Conservation (phyloP, 1,284 basidiomycete species). For the Leccinum subfulvum region DNA sequence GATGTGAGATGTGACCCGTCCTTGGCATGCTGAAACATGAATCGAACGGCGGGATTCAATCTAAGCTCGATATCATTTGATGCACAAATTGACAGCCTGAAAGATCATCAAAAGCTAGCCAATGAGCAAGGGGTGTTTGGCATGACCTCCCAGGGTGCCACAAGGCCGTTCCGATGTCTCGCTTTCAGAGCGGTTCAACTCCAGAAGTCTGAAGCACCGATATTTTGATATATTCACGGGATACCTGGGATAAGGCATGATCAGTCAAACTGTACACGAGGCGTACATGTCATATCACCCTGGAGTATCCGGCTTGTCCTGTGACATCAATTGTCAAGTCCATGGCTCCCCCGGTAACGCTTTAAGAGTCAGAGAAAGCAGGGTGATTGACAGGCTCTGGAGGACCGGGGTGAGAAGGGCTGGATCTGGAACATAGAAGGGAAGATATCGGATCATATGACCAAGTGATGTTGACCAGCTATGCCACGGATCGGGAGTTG, state of each 20-base stretch:
- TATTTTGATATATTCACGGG: not conserved
- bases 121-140: not conserved
- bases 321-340: not conserved
- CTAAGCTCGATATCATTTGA: not conserved
- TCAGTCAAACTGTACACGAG: not conserved
- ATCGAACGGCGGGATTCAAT: not conserved
- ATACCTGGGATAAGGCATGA: not conserved
- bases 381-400: not conserved
- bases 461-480: not conserved
- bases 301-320: not conserved
- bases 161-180: not conserved
- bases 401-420: not conserved
- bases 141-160: not conserved
- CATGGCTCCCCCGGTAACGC: too few species aligned
- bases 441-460: not conserved
- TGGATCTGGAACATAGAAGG: not conserved
- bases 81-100: not conserved
- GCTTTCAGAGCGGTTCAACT: not conserved
- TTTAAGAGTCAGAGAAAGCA: too few species aligned
- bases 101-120: not conserved
- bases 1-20: not conserved
- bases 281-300: not conserved
- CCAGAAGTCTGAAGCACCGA: not conserved
- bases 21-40: conserved; percentile 2
- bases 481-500: not conserved